Base-by-base conservation (phyloP, 306 rosid species). In the Dryas octopetala region DNA sequence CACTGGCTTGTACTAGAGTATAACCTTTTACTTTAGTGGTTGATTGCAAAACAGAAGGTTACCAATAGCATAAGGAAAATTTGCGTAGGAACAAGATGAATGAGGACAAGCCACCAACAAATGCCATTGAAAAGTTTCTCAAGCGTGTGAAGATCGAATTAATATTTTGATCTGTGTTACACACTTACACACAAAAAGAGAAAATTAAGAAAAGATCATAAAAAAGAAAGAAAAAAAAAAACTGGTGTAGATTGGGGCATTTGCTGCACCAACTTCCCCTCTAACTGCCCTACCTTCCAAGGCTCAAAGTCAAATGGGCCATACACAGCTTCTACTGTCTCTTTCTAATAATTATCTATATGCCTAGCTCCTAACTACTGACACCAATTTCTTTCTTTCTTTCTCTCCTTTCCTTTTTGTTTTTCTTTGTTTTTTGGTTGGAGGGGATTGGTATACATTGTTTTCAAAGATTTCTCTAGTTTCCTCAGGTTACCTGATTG, bases 221-320 rank as follows among this genome's bases (percentile, higher is more conserved):
- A 32, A 54, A 6, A 53, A 80, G 70, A 60, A 76, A 79, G 43
- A 52, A 68, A 10, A 15, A 48, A 38, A 51, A 65, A 78, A 75
- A 74, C 44, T 62, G 83, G 86, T 85, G 28, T 48, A 46, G 53
- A 80, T 76, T 77, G 77, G 61, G 84, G 89, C 26, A 88, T 83
- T 83, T 90, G 96, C 85, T 88, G 75, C 83, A 88, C 89, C 88
- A 86, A 84, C 88, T 89, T 86, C 83, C 76, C 70, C 79, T 76
- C 97, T 76, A 89, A 88, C 97, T 87, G 92, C 95, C 87, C 92
- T 73, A 87, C 84, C 94, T 87, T 81, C 79, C 70, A 7, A 75
- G 90, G 85, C 90, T 83, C 79, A 69, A 7, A 75, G 90, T 86
- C 91, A 85, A 88, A 85, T 43, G 59, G 38, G 89, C 82, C 41